Conservation (phyloP, 495 filamentous ascomycete species). For the Penicillium canescens region DNA sequence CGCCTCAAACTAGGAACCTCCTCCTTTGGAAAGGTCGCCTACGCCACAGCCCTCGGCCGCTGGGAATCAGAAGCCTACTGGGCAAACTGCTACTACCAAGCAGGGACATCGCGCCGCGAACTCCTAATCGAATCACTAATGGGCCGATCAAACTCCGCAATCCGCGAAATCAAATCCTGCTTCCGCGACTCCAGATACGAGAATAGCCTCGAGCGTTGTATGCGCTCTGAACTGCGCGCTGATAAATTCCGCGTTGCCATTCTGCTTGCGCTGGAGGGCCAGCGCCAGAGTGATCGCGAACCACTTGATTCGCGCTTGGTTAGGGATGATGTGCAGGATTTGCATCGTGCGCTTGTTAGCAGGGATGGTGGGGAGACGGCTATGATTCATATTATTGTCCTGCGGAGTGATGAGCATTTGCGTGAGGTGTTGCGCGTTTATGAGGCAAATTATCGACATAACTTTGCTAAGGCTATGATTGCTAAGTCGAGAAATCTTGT, state of each 20-base stretch:
- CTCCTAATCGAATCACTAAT: slow-evolving; percentile 91
- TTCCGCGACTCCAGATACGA: slow-evolving; percentile 91
- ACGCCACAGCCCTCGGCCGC: slow-evolving; percentile 83
- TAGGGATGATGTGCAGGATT: slow-evolving; percentile 67
- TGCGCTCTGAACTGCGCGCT: slow-evolving; percentile 86
- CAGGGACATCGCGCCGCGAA: slow-evolving; percentile 77
- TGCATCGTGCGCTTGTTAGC: slow-evolving; percentile 68
- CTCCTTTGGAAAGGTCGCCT: slow-evolving; percentile 81
- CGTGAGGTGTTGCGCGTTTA: slow-evolving; percentile 76
- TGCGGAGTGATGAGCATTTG: slow-evolving; percentile 77
- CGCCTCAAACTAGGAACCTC: slow-evolving; percentile 72
- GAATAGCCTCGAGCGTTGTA: slow-evolving; percentile 79
- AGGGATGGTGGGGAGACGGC: slow-evolving; percentile 84
- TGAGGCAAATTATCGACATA: slow-evolving; percentile 65
- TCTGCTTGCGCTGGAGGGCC: slow-evolving; percentile 78
- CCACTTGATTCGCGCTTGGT: slow-evolving; percentile 56
- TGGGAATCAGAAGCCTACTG: slow-evolving; percentile 97
- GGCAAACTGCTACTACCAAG: slow-evolving; percentile 98
- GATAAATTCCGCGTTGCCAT: slow-evolving; percentile 94
- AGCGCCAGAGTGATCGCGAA: slow-evolving; percentile 75
- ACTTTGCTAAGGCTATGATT: slow-evolving; percentile 86
- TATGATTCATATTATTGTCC: slow-evolving; percentile 85
- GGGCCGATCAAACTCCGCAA: slow-evolving; percentile 83
- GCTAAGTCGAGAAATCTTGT: slow-evolving; percentile 88
- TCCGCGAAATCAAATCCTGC: slow-evolving; percentile 85